Evolutionary conservation across 306 rosid genomes (phyloP), one percentile per base, ranked within the genome.

Genomic region (apple (Malus domestica)): DNA sequence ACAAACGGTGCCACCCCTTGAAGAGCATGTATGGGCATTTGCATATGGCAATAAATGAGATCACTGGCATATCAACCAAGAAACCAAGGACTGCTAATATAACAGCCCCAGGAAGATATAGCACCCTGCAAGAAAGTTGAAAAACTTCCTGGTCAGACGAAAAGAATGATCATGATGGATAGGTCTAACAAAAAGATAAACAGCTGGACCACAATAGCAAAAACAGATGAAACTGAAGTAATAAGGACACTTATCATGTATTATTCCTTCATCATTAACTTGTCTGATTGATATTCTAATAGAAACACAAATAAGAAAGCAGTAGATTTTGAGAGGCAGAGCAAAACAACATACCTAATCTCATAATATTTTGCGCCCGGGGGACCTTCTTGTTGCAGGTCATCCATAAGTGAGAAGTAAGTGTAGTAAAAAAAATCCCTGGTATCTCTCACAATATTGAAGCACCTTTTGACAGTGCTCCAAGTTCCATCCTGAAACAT

Each of bases 1-100:
- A 90, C 90, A 96, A 85, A 75, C 98, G 90, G 35, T 88, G 86
- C 98, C 98, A 96, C 63, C 99, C 99, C 80, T 89, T 96, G 69
- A 88, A 80, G 76, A 96, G 96, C 99, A 96, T 96, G 89, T 80
- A 90, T 60, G 89, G 87, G 77, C 91, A 75, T 86, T 96, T 96
- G 82, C 58, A 90, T 4, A 93, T 9, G 33, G 99, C 97, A 80
- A 96, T 80, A 10, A 85, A 7, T 67, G 98, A 90, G 86, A 96
- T 91, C 78, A 89, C 73, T 38, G 85, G 90, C 76, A 81, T 76
- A 87, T 96, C 99, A 70, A 93, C 83, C 49, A 88, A 18, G 40
- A 88, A 61, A 59, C 99, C 99, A 55, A 96, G 84, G 70, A 73
- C 74, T 64, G 91, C 88, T 14, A 85, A 92, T 63, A 89, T 42